Percentiles rank a stretch among this genome's conserved stretches.
phyloP scores from a whole-genome alignment of 345 rosid genomes.

The Hirschfeldia incana region DNA sequence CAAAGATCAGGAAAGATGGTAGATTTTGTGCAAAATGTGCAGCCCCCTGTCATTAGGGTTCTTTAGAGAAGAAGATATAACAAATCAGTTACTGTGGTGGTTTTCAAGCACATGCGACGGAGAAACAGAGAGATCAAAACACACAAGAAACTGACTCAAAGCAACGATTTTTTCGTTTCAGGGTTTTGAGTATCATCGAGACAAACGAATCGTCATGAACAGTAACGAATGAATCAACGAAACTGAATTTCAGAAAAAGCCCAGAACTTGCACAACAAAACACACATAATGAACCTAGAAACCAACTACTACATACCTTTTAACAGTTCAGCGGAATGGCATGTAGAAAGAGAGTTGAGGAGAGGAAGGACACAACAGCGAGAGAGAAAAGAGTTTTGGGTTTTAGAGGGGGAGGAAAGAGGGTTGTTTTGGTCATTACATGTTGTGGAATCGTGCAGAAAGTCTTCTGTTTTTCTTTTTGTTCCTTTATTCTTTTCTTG shows the following conservation, averaged over 20 bases:
- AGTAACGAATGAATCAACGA: not conserved
- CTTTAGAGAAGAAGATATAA: not conserved
- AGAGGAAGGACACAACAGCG: not conserved
- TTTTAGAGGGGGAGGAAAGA: constrained; percentile 14
- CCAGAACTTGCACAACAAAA: not conserved
- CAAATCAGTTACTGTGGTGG: not conserved
- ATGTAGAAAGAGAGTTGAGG: not conserved
- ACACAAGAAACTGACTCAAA: not conserved
- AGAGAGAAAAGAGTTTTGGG: not conserved
- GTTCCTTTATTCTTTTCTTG: not conserved
- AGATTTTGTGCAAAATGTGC: constrained; percentile 12
- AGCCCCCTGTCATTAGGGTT: no score
- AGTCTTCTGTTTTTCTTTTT: not conserved
- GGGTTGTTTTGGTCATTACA: constrained; percentile 28
- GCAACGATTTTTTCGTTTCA: constrained; percentile 7
- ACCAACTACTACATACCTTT: constrained; percentile 21
- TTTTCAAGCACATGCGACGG: not conserved
- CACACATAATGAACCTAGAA: not conserved
- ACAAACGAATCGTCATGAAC: constrained; percentile 17
- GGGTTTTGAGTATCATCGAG: not conserved
- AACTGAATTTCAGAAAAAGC: not conserved
- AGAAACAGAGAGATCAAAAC: not conserved
- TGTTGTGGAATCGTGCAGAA: not conserved
- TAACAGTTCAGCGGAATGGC: not conserved
- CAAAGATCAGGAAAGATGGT: not conserved